These are phyloP conservation scores for Galerina marginata DNA, from an alignment of 768 basidiomycete species.

Conservation along the genomic window DNA sequence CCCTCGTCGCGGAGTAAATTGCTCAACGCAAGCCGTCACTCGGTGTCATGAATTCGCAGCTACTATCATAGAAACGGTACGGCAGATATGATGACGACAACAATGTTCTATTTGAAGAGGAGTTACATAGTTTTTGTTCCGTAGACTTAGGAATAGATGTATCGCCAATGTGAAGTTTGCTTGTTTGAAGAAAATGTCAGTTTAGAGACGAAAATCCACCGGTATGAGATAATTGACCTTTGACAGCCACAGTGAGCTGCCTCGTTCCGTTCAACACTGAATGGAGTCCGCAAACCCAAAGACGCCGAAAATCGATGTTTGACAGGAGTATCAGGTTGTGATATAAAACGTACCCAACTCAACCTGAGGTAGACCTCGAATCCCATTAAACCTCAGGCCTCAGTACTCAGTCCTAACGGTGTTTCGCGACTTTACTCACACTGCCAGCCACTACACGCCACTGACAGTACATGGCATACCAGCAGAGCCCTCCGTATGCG, in stretches of 20 bases:
- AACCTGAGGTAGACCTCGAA: conserved; percentile 11
- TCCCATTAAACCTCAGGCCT: not conserved
- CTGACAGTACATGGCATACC: conserved; percentile 30
- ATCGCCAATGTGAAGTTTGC: not conserved
- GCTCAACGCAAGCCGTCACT: not conserved
- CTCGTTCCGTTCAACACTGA: conserved; percentile 16
- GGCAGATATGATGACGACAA: not conserved
- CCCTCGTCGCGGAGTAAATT: conserved; percentile 6
- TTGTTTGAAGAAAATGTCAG: too few species aligned
- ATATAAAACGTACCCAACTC: conserved; percentile 17
- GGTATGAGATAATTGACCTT: not conserved
- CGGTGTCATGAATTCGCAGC: conserved; percentile 5
- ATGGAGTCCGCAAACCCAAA: conserved; percentile 19
- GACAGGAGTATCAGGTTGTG: conserved; percentile 18
- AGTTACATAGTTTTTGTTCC: not conserved
- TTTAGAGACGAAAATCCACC: too few species aligned
- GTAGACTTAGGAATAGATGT: not conserved
- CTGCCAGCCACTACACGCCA: conserved; percentile 19
- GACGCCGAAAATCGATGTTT: conserved; percentile 18
- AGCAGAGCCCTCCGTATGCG: conserved; percentile 27
- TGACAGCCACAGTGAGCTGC: conserved; percentile 9
- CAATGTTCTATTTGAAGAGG: conserved; percentile 2
- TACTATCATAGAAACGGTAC: conserved; percentile 1
- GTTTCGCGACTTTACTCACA: conserved; percentile 10
- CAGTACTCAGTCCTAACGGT: not conserved